Evolutionary conservation across 2,329 filamentous ascomycete species (phyloP).

Genomic region (Penicillium brevicompactum): DNA sequence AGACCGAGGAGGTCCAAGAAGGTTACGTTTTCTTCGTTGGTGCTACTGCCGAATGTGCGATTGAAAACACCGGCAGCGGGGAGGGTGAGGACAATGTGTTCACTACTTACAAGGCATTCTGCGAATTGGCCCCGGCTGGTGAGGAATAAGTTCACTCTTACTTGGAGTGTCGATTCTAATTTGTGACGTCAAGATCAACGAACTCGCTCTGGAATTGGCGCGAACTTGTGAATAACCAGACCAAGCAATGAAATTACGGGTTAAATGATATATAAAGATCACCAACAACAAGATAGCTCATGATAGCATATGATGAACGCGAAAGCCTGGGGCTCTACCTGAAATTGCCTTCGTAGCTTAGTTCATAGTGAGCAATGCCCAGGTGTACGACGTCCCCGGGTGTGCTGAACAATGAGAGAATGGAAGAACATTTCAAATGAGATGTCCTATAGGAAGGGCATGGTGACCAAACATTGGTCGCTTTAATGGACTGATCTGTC

Average conservation of each 20-base stretch:
- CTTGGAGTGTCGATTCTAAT: conserved; percentile 28
- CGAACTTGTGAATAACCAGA: conserved; percentile 19
- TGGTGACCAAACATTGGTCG: no score
- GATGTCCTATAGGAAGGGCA: no score
- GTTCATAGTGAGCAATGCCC: no score
- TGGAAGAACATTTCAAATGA: no score
- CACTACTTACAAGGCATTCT: conserved; percentile 91
- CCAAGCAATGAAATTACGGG: no score
- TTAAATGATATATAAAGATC: not conserved
- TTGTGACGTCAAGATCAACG: conserved; percentile 10
- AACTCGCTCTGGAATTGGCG: conserved; percentile 13
- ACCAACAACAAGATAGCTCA: no score
- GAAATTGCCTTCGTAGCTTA: no score
- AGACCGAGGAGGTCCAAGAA: conserved; percentile 71
- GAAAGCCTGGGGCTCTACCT: no score
- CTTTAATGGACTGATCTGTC: no score
- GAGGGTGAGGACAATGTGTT: conserved; percentile 67
- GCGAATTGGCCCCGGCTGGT: conserved; percentile 67
- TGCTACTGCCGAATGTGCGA: conserved; percentile 77
- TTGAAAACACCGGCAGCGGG: conserved; percentile 65
- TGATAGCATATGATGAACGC: no score
- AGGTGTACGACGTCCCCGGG: no score
- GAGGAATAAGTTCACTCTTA: conserved; percentile 42
- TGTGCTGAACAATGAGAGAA: no score
- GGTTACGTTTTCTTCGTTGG: conserved; percentile 84